Base-by-base conservation (phyloP, 1,139 yeast genomes). In the Magnusiomyces sp. region DNA sequence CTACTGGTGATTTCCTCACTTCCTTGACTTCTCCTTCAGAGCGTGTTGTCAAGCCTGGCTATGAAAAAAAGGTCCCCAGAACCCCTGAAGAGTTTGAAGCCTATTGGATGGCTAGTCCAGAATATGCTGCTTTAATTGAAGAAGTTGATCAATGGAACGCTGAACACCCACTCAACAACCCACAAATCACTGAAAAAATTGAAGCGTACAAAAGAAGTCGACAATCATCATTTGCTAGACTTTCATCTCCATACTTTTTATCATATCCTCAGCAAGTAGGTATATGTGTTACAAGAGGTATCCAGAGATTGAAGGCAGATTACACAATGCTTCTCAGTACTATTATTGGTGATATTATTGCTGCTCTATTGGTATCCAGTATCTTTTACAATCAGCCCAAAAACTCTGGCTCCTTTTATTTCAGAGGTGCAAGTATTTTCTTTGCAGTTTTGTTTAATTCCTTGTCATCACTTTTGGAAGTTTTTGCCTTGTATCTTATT, bases 1-100 rank as follows among this genome's bases (percentile, higher is more conserved):
- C 95, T 9, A 82, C 92, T 53, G 87, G 90, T 14, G 95, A 87
- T 64, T 87, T 77, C 65, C 71, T 87, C 60, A 86, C 95, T 1
- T 79, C 94, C 1, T 71, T 86, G 47, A 83, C 95, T 2, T 81
- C 81, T 59, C 90, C 95, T 6, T 68, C 72, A 3, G 94, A 83
- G 65, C 76, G 94, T 65, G 66, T 71, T 13, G 66, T 76, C 5
- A 66, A 67, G 52, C 64, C 69, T 16, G 94, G 90, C 1, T 74
- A 60, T 53, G 94, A 84, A 61, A 58, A 70, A 50, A 71, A 67
- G 52, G 89, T 81, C 31, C 95, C 95, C 36, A 70, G 75, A 53
- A 80, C 86, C 2, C 76, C 90, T 1, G 73, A n/a, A n/a, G n/a
- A n/a, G n/a, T n/a, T n/a, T n/a, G n/a, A n/a, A n/a, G n/a, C n/a